Conservation (phyloP, 306 rosid species). For the Sicyos baderoa region DNA sequence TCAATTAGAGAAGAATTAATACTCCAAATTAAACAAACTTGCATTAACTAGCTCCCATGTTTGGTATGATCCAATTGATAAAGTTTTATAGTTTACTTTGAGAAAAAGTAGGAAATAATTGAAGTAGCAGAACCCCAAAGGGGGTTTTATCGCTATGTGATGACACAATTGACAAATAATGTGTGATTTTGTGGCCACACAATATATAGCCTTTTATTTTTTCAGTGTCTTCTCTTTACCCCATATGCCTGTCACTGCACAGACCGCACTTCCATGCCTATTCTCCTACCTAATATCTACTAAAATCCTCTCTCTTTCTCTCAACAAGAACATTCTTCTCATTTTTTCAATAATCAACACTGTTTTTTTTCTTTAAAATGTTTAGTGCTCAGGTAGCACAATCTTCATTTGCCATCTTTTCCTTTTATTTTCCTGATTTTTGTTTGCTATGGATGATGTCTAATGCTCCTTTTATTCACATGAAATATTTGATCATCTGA, state of each 20-base stretch:
- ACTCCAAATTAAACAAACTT: not conserved
- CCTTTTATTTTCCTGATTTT: not conserved
- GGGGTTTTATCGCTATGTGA: not conserved
- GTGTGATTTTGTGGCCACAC: not conserved
- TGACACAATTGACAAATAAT: not conserved
- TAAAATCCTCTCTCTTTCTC: conserved; percentile 9
- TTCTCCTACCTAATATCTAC: not conserved
- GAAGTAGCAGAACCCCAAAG: not conserved
- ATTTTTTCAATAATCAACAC: conserved; percentile 16
- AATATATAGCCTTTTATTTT: not conserved
- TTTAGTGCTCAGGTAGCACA: not conserved
- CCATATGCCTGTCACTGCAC: conserved; percentile 14
- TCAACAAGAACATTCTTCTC: conserved; percentile 3
- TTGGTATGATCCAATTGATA: conserved; percentile 1
- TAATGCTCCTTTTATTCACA: not conserved
- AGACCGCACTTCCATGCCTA: conserved; percentile 11
- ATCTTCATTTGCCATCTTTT: conserved; percentile 1
- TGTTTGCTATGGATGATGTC: not conserved
- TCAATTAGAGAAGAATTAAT: not conserved
- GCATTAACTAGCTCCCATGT: conserved; percentile 1
- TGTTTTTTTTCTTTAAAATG: conserved; percentile 22
- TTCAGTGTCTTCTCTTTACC: conserved; percentile 14
- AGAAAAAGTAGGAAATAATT: conserved; percentile 12
- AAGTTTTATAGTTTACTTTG: conserved; percentile 8
- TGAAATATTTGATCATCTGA: not conserved